Percentiles rank a stretch among this genome's conserved stretches.
These are phyloP conservation scores for Raffaelea ambrosiae DNA, from an alignment of 2,329 filamentous ascomycete species.

Conservation along the genomic window DNA sequence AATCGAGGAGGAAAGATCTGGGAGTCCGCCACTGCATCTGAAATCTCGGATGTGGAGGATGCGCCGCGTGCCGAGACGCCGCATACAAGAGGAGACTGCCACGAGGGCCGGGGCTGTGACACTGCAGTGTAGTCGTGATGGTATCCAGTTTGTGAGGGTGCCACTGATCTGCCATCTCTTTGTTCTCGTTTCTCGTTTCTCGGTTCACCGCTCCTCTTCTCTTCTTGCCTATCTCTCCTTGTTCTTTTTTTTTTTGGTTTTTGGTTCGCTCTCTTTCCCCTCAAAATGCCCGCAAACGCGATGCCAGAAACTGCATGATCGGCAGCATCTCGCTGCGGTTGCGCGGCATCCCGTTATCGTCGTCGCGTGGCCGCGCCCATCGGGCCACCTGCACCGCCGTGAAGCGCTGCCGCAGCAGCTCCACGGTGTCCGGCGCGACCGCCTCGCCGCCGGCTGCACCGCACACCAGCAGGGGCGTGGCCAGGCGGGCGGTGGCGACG, in stretches of 20 bases:
- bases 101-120: too few relatives aligned
- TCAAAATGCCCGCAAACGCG: slow-evolving; percentile 40
- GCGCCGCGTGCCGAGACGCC: too few relatives aligned
- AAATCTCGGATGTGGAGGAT: too few relatives aligned
- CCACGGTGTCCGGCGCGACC: slow-evolving; percentile 51
- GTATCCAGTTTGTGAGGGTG: too few relatives aligned
- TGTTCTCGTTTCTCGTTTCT: not conserved
- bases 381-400: slow-evolving; percentile 56
- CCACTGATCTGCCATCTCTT: too few relatives aligned
- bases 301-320: slow-evolving; percentile 76
- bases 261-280: too few relatives aligned
- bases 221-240: not conserved
- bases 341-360: slow-evolving; percentile 73
- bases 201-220: not conserved
- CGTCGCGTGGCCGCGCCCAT: slow-evolving; percentile 45
- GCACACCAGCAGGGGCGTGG: slow-evolving; percentile 56
- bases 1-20: too few relatives aligned
- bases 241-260: too few relatives aligned
- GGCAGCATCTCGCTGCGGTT: slow-evolving; percentile 80
- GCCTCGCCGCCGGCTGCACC: slow-evolving; percentile 38
- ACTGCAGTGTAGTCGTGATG: too few relatives aligned
- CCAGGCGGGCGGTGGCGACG: slow-evolving; percentile 28
- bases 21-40: too few relatives aligned
- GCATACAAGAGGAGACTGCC: too few relatives aligned
- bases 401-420: slow-evolving; percentile 59